Base-by-base conservation (phyloP, 2,329 filamentous ascomycete species). In the Xylaria sp. region DNA sequence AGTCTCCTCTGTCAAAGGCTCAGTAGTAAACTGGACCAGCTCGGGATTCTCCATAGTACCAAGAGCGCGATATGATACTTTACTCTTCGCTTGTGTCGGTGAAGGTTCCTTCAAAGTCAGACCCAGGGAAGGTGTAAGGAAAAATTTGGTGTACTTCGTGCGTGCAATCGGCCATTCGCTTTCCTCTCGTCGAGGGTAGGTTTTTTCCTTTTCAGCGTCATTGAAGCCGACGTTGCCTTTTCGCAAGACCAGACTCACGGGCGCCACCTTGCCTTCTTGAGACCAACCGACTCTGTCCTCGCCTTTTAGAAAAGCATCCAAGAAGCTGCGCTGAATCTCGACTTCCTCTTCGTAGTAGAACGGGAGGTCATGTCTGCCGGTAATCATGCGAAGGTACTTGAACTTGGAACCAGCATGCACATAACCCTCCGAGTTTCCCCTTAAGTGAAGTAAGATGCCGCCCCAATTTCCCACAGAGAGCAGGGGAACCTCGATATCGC, bases 281-380 rank as follows among this genome's bases (percentile, higher is more conserved):
- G 56, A 58, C 89, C 89, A 91, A n/a, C 89, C 89, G 0, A 82
- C 82, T 0, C 82, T 80, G 73, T 93, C 91, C 0, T 92, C 84
- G 1, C 84, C 88, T 72, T 92, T 92, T 43, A 93, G 83, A 75
- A 93, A 93, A 0, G 90, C 90, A 67, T 92, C 89, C 0, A 93
- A 80, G 77, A 93, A 93, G 71, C 86, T 88, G 56, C 83, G 84
- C 75, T 93, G 91, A 0, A 93, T 73, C 69, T 91, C 88, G 0
- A 91, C 90, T 70, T 92, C 89, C 57, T 92, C 88, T 0, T 85
- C 78, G 75, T 92, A 92, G 79, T 92, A 93, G 77, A 93, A 92
- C 0, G 91, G 91, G 1, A 93, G 82, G 73, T 93, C 91, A 70
- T 93, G 91, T 0, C 91, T 85, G 1, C 91, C 91, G 0, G 87